phyloP scores from a whole-genome alignment of 1,139 yeast genomes.

The Yamadazyma mexicana region DNA sequence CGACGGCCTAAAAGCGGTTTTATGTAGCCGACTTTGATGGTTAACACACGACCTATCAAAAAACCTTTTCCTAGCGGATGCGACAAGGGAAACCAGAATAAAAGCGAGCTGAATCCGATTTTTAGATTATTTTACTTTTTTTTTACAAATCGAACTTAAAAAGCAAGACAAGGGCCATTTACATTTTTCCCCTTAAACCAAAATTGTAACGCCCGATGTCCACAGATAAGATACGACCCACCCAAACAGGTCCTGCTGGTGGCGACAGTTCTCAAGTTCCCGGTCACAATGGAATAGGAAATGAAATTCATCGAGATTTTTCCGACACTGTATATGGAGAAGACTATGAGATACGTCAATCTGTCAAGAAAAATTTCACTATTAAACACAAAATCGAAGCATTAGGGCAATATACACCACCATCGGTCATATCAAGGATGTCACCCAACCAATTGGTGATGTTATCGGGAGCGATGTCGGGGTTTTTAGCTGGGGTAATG shows the following conservation, averaged over 20 bases:
- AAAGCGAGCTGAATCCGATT: slow-evolving; percentile 7
- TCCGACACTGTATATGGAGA: slow-evolving; percentile 43
- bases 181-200: neutral
- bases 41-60: too few relatives aligned
- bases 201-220: neutral
- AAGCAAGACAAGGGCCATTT: neutral
- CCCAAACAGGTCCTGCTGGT: neutral
- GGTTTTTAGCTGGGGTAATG: slow-evolving; percentile 46
- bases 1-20: too few relatives aligned
- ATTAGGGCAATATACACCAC: slow-evolving; percentile 24
- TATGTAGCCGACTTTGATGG: too few relatives aligned
- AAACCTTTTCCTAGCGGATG: too few relatives aligned
- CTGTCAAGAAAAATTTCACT: slow-evolving; percentile 21
- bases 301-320: slow-evolving; percentile 23
- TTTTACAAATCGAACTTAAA: slow-evolving; percentile 4
- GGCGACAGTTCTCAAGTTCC: neutral
- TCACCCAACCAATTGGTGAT: slow-evolving; percentile 41
- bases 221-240: slow-evolving; percentile 3
- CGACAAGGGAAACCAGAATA: neutral
- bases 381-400: slow-evolving; percentile 23
- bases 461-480: slow-evolving; percentile 46
- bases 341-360: slow-evolving; percentile 35
- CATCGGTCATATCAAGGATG: slow-evolving; percentile 22
- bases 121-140: too few relatives aligned
- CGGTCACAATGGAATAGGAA: too few relatives aligned